Percentiles rank a stretch among this genome's conserved stretches.
These are phyloP conservation scores for Suhomyces kilbournensis DNA, from an alignment of 805 yeast genomes.

Conservation along the genomic window DNA sequence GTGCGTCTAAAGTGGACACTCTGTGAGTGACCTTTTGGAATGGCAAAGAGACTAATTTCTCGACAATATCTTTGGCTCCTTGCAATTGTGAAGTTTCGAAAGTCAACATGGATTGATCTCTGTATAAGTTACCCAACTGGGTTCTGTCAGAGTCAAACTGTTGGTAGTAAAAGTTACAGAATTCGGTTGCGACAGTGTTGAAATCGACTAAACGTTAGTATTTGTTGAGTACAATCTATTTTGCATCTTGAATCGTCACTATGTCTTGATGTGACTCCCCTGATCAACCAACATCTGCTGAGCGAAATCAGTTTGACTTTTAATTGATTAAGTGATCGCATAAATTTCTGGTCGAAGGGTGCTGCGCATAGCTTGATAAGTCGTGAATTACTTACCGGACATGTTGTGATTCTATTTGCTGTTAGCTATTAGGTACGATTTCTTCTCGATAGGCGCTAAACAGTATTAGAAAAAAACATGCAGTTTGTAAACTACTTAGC, in stretches of 20 bases:
- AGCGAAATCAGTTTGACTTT: background rate
- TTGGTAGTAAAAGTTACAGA: constrained; percentile 91
- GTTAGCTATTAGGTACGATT: background rate
- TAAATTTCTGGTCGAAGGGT: background rate
- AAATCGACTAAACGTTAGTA: constrained; percentile 32
- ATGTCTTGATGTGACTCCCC: background rate
- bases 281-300: background rate
- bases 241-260: background rate
- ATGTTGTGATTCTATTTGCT: background rate
- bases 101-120: constrained; percentile 96
- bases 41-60: constrained; percentile 84
- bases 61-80: constrained; percentile 91
- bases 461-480: background rate
- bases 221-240: background rate
- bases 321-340: background rate
- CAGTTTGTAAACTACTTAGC: background rate
- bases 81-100: constrained; percentile 93
- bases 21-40: constrained; percentile 92
- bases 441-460: background rate
- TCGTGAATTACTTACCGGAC: background rate
- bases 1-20: constrained; percentile 94
- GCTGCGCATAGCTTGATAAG: background rate
- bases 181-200: constrained; percentile 61
- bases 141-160: constrained; percentile 92
- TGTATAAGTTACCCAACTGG: constrained; percentile 88